Base-by-base conservation (phyloP, 768 basidiomycete species). In the Phanerochaete carnosa region DNA sequence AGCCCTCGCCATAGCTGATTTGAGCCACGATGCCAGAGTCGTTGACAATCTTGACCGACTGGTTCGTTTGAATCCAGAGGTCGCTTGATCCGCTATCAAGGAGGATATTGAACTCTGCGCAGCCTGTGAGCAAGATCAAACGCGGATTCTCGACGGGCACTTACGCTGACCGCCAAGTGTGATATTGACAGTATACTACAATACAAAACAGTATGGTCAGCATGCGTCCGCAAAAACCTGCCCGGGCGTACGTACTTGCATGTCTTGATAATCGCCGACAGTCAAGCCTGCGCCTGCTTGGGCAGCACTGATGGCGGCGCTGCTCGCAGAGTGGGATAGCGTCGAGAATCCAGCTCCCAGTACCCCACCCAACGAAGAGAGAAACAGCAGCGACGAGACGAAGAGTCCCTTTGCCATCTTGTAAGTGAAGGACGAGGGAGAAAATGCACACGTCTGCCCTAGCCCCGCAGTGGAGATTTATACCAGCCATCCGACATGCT, bases 1-100 rank as follows among this genome's bases (percentile, higher is more conserved):
- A 69, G 13, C 79, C 79, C 15, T 69, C 61, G 22, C 76, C 77
- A 58, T 77, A 80, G 22, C 70, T 68, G 29, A 71, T 63, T 32
- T 69, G 66, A 0, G 71, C 59, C 23, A 63, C 59, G 8, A 73
- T 64, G 39, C 68, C 65, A 5, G 77, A 75, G 23, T 45, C 35
- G 46, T 50, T 51, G 7, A 22, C 32, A 15, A 58, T 15, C 32
- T 63, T 55, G 13, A 67, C 66, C 30, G 68, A 65, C 7, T 72
- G 53, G 13, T 69, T 58, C 0, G 68, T 39, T 35, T 67, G 49
- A 2, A 75, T 65, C 69, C 71, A 72, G 2, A 76, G 66, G 56
- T 76, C 75, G 30, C 69, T 68, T 0, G 71, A 72, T 15, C 75
- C 74, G 22, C 69, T 73, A 57, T 76, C 75, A 16, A 76, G 62